phyloP scores from a whole-genome alignment of 805 yeast species.

The Maudiozyma saulgeensis region DNA sequence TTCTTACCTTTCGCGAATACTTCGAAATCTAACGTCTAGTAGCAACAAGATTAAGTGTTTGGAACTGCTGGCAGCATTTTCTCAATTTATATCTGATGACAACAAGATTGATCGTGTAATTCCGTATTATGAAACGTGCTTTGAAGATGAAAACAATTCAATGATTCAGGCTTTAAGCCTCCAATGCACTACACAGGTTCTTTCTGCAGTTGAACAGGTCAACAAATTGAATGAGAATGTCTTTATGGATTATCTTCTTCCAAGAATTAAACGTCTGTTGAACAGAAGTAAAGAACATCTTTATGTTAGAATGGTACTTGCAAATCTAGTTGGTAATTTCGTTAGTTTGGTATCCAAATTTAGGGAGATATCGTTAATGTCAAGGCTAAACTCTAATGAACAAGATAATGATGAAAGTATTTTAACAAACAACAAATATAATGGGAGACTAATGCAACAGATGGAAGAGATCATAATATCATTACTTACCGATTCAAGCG shows the following conservation, averaged over 20 bases:
- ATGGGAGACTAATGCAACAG: slow-evolving; percentile 21
- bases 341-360: slow-evolving; percentile 56
- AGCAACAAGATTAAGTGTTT: slow-evolving; percentile 42
- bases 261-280: slow-evolving; percentile 46
- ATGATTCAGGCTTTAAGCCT: slow-evolving; percentile 62
- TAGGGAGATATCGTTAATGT: slow-evolving; percentile 44
- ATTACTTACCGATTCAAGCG: slow-evolving; percentile 59
- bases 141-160: slow-evolving; percentile 53
- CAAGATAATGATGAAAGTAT: slow-evolving; percentile 13
- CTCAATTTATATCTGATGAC: slow-evolving; percentile 72
- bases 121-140: slow-evolving; percentile 65
- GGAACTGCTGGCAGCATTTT: slow-evolving; percentile 63
- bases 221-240: slow-evolving; percentile 68
- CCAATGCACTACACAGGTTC: slow-evolving; percentile 54
- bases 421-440: slow-evolving; percentile 15
- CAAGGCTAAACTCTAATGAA: slow-evolving; percentile 14
- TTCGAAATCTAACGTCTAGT: slow-evolving; percentile 17
- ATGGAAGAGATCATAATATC: slow-evolving; percentile 59
- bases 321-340: slow-evolving; percentile 63
- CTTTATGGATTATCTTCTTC: slow-evolving; percentile 75
- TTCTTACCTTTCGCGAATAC: slow-evolving; percentile 19
- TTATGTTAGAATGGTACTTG: slow-evolving; percentile 57
- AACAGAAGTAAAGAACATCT: slow-evolving; percentile 30
- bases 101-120: slow-evolving; percentile 76
- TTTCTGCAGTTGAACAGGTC: slow-evolving; percentile 52